Evolutionary conservation across 495 filamentous ascomycete genomes (phyloP).

Genomic region (Penicillium parvum): DNA sequence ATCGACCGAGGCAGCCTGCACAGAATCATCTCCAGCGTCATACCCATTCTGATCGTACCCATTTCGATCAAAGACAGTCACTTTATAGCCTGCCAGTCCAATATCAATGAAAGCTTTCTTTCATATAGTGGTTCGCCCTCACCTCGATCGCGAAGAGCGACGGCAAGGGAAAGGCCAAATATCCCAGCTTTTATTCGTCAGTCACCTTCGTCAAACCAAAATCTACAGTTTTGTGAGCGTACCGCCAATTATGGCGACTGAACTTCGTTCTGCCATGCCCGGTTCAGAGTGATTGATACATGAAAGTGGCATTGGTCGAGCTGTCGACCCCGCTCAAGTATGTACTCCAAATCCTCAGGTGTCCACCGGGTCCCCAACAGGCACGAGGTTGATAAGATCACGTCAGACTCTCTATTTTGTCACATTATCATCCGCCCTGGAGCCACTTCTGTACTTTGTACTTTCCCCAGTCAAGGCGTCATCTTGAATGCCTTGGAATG

Average conservation of each 20-base stretch:
- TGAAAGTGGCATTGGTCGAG: too few relatives aligned
- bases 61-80: constrained; percentile 13
- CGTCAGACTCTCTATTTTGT: too few relatives aligned
- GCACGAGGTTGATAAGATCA: too few relatives aligned
- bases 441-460: too few relatives aligned
- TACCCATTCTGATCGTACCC: constrained; percentile 11
- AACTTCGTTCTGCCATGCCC: constrained; percentile 8
- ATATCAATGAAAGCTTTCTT: background rate
- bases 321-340: too few relatives aligned
- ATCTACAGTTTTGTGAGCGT: background rate
- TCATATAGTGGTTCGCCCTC: background rate
- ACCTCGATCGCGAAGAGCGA: constrained; percentile 10
- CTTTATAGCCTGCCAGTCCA: constrained; percentile 4
- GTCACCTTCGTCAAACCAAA: background rate
- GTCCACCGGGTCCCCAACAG: too few relatives aligned
- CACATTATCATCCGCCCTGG: too few relatives aligned
- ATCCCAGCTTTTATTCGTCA: constrained; percentile 10
- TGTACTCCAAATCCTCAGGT: too few relatives aligned
- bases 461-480: too few relatives aligned
- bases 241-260: constrained; percentile 16
- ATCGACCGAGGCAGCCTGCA: constrained; percentile 17
- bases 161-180: constrained; percentile 14
- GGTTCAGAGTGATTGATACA: background rate
- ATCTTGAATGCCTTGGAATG: too few relatives aligned
- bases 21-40: constrained; percentile 6